Evolutionary conservation across 2,329 filamentous ascomycete species (phyloP).

Genomic region (Xylariaceae sp.): DNA sequence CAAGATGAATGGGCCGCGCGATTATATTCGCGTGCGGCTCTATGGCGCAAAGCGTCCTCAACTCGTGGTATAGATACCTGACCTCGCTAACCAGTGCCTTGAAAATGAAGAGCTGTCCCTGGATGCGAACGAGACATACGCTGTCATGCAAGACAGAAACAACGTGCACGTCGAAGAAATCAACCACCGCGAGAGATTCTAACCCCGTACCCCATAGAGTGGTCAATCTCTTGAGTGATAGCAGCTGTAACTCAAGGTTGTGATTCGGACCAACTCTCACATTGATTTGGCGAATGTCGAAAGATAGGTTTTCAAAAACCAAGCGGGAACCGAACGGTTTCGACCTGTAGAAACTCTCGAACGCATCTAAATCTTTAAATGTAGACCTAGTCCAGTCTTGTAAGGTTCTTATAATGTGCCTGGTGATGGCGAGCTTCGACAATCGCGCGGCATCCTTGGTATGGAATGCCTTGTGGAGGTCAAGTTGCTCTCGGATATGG

Average conservation of each 20-base stretch:
- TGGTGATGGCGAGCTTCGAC: slow-evolving; percentile 47
- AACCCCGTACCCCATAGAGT: slow-evolving; percentile 42
- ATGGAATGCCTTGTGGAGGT: slow-evolving; percentile 51
- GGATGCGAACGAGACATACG: slow-evolving; percentile 50
- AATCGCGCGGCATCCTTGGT: slow-evolving; percentile 49
- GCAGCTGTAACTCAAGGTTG: slow-evolving; percentile 50
- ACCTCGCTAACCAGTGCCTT: slow-evolving; percentile 55
- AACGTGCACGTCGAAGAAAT: slow-evolving; percentile 48
- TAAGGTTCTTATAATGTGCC: slow-evolving; percentile 51
- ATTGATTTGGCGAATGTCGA: slow-evolving; percentile 43
- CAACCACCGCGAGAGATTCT: slow-evolving; percentile 43
- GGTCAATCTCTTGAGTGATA: slow-evolving; percentile 41
- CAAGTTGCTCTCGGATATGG: slow-evolving; percentile 44
- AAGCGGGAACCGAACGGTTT: slow-evolving; percentile 57
- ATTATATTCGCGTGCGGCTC: slow-evolving; percentile 52
- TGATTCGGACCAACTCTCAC: slow-evolving; percentile 48
- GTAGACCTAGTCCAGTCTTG: slow-evolving; percentile 46
- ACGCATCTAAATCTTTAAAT: slow-evolving; percentile 28
- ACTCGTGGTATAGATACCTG: slow-evolving; percentile 60
- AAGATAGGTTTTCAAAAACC: slow-evolving; percentile 48
- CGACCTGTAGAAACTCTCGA: slow-evolving; percentile 39
- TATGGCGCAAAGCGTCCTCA: slow-evolving; percentile 51
- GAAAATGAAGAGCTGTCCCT: slow-evolving; percentile 46
- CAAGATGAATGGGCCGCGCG: slow-evolving; percentile 47
- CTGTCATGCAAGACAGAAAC: slow-evolving; percentile 55